Base-by-base conservation (phyloP, 2,329 filamentous ascomycete genomes). In the Ilyonectria destructans region DNA sequence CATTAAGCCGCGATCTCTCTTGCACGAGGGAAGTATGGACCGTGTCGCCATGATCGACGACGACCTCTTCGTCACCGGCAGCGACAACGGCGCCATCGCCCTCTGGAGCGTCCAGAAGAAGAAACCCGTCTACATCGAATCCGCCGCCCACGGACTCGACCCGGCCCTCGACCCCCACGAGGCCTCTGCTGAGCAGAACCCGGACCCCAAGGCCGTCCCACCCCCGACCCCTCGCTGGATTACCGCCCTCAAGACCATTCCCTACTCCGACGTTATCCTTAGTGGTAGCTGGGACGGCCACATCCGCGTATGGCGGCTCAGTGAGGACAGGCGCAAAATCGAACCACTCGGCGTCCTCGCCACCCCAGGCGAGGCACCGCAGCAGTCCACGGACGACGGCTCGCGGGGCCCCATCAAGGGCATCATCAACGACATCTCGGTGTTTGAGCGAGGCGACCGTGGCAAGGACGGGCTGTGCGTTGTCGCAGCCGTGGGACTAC, bases 31-130 rank as follows among this genome's bases (percentile, higher is more conserved):
- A 62, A 97, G 92, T 78, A 95, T 98, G 82, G 96, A 99, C 81
- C 91, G 95, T 68, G 90, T 98, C 29, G 93, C 95, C 66, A 94
- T 97, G 85, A 89, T 99, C 77, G 96, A 93, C 82, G 95, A 92
- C 77, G 92, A 92, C 78, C 92, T 91, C 23, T 99, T 98, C 78
- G 91, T 99, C 69, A 99, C 96, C 0, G 96, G 96, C 23, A 93
- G 93, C 66, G 96, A 99, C 82, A 97, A 96, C 74, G 96, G 96
- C 60, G 89, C 92, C 6, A 85, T 99, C 58, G 92, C 91, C 1
- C 88, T 98, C 13, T 98, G 96, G 96, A 94, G 91, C 68, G 87
- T 95, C 23, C 89, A 95, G 79, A 97, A 97, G 85, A 99, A 99
- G 88, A 98, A 98, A 82, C 92, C 96, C 1, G 86, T 99, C 10